phyloP scores from a whole-genome alignment of 208 protist genomes.

The Blastocrithidia nonstop region DNA sequence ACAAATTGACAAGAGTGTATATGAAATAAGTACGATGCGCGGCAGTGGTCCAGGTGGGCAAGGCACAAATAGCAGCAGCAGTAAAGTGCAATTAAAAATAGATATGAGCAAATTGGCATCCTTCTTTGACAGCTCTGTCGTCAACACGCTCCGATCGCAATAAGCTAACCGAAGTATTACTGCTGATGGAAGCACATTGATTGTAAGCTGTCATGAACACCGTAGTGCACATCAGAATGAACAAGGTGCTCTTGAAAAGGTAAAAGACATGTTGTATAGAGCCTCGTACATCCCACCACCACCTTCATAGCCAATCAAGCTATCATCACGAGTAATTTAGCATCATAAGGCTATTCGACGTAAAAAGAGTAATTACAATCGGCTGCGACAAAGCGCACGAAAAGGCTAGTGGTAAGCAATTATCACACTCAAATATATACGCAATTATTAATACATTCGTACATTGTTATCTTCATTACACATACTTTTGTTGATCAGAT shows the following conservation, averaged over 20 bases:
- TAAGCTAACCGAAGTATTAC: constrained; percentile 26
- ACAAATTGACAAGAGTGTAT: constrained; percentile 19
- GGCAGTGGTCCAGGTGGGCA: constrained; percentile 74
- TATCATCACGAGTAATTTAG: constrained; percentile 21
- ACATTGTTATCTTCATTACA: not conserved
- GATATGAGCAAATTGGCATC: constrained; percentile 24
- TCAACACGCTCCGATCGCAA: constrained; percentile 16
- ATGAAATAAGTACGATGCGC: constrained; percentile 37
- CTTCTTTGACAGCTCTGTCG: constrained; percentile 39
- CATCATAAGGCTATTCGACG: constrained; percentile 27
- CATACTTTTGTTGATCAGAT: too few relatives aligned
- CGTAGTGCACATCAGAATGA: constrained; percentile 69
- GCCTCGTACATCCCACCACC: constrained; percentile 69
- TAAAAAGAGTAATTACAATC: constrained; percentile 26
- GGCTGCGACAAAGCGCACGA: constrained; percentile 26
- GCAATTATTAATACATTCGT: not conserved
- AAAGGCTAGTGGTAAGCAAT: constrained; percentile 21
- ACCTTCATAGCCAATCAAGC: constrained; percentile 30
- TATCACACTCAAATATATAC: constrained; percentile 2
- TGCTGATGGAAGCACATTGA: constrained; percentile 23
- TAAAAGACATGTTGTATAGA: constrained; percentile 40
- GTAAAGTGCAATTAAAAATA: constrained; percentile 70
- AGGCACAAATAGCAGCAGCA: constrained; percentile 72
- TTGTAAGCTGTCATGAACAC: constrained; percentile 56
- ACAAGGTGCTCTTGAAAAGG: constrained; percentile 34